A percentile compares a stretch with the other conserved stretches of the same genome.
Conservation (phyloP, 2,329 filamentous ascomycete genomes). For the Huntiella decipiens region DNA sequence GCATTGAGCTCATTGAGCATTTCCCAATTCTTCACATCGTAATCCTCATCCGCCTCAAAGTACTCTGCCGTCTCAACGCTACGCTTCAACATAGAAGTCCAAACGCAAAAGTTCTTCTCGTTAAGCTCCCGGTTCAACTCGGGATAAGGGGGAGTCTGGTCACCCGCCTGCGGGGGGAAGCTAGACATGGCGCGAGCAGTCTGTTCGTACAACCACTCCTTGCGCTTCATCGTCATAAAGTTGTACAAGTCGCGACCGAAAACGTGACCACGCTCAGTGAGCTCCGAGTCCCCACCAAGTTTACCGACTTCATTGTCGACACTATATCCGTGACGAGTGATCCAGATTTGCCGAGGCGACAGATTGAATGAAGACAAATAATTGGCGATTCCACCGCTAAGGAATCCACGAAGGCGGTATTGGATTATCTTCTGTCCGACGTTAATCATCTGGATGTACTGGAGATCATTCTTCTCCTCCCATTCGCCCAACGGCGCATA, state of each 20-base stretch:
- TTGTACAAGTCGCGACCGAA: constrained; percentile 64
- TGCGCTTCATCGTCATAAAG: constrained; percentile 67
- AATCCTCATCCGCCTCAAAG: constrained; percentile 82
- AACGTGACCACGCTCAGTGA: constrained; percentile 60
- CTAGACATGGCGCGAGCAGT: constrained; percentile 57
- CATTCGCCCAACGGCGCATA: constrained; percentile 82
- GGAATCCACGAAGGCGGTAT: constrained; percentile 76
- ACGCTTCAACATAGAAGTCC: constrained; percentile 92
- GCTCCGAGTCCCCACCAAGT: constrained; percentile 73
- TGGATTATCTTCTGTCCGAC: constrained; percentile 88
- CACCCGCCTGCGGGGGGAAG: constrained; percentile 79
- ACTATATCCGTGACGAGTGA: constrained; percentile 86
- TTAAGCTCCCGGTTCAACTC: constrained; percentile 52
- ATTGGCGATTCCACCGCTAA: constrained; percentile 80
- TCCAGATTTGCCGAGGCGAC: constrained; percentile 91
- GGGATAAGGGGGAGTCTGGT: constrained; percentile 87
- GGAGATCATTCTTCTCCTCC: constrained; percentile 77
- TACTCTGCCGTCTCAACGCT: constrained; percentile 73
- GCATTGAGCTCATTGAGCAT: constrained; percentile 96
- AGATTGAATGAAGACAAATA: constrained; percentile 96
- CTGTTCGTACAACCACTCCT: constrained; percentile 68
- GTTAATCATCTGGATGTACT: constrained; percentile 96
- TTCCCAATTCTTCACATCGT: constrained; percentile 92
- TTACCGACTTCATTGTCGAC: constrained; percentile 71
- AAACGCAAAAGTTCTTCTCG: constrained; percentile 88